These are phyloP conservation scores for Talaromyces albobiverticillius DNA, from an alignment of 2,329 filamentous ascomycete genomes.

Conservation along the genomic window DNA sequence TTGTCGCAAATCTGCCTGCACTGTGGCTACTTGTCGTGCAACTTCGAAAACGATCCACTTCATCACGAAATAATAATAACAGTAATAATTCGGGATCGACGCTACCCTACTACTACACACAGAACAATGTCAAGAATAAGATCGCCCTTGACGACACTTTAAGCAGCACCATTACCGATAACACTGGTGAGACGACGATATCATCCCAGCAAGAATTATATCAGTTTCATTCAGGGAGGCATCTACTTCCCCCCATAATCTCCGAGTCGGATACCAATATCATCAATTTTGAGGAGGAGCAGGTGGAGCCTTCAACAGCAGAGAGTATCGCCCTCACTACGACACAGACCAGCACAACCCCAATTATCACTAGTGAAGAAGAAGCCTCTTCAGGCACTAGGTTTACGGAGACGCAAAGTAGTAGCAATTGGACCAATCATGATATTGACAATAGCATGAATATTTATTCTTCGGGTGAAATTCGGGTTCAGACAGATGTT, in stretches of 20 bases:
- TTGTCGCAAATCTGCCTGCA: constrained; percentile 3
- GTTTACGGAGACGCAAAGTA: neutral
- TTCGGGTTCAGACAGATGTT: neutral
- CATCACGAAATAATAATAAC: too few species aligned
- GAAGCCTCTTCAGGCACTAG: too few species aligned
- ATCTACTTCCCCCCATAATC: too few species aligned
- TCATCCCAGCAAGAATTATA: neutral
- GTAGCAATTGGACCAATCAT: neutral
- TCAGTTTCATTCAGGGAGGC: too few species aligned
- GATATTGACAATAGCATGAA: neutral
- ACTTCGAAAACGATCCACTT: neutral
- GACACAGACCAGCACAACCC: neutral
- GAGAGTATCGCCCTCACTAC: neutral
- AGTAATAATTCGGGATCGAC: neutral
- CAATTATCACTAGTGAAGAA: neutral
- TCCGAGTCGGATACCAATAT: too few species aligned
- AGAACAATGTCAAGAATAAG: neutral
- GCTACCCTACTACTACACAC: neutral
- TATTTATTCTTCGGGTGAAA: neutral
- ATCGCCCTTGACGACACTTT: neutral
- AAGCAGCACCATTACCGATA: neutral
- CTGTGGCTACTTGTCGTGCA: neutral
- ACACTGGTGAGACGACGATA: too few species aligned
- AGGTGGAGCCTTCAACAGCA: neutral
- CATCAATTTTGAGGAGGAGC: neutral